Evolutionary conservation across 345 rosid genomes (phyloP), one percentile per base, ranked within the genome.

Genomic region (Trapa incisa): DNA sequence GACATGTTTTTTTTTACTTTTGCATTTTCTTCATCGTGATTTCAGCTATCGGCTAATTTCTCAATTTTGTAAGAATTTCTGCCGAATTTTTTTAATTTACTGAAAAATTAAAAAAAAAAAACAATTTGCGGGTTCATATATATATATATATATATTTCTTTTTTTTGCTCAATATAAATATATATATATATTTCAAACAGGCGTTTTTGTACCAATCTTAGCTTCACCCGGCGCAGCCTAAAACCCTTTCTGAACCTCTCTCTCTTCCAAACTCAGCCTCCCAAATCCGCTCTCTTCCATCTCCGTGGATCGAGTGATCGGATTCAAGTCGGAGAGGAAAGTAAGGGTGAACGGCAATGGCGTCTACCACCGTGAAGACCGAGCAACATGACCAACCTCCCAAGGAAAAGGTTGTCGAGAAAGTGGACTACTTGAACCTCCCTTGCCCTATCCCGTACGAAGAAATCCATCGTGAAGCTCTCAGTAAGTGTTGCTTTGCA

Each of bases 371-470:
- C 66, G 65, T 48, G 9, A 60, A 16, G 47, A 22, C 54, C 36
- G 57, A 58, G 15, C 42, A 65, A 32, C 29, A 37, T 61, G 50
- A n/a, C 47, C 39, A 70, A 33, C 70, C 70, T n/a, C 63, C 45
- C 37, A 36, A 53, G 47, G 63, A 41, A 32, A 77, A 80, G 74
- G 75, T 38, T 54, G 82, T 70, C 37, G 88, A 83, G 76, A 87
- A 80, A 75, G 84, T 80, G 9, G 91, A 92, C 71, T 92, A 85
- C 85, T 67, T 77, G 67, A 81, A 85, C 68, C 89, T 92, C 54
- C 96, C 96, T 61, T 89, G 96, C 73, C 98, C 98, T 67, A 78
- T 89, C 76, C 91, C 98, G 45, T 92, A 84, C 52, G 98, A 92
- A 62, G 98, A 92, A 76, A 75, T 92, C 77, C 96, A 89, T 76